Evolutionary conservation across 495 filamentous ascomycete genomes (phyloP).

Genomic region (Trichoderma gamsii): DNA sequence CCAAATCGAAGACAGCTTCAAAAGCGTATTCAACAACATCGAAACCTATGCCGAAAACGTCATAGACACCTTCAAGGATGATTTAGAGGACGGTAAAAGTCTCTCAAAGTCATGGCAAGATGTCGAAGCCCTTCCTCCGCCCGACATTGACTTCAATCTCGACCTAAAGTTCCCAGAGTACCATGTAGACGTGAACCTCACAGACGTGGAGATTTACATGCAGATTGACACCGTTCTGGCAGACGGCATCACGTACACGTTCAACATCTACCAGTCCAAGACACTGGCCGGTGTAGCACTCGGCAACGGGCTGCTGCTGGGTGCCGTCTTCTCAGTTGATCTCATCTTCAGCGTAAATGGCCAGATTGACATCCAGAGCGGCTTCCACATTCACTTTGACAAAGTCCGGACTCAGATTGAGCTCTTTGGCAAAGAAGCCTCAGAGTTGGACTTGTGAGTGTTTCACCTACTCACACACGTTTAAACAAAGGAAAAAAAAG

Average conservation of each 20-base stretch:
- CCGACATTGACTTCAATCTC: constrained; percentile 32
- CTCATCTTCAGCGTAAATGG: not conserved
- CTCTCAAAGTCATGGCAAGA: not conserved
- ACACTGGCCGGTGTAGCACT: constrained; percentile 37
- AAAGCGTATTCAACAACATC: constrained; percentile 9
- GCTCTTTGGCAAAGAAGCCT: constrained; percentile 41
- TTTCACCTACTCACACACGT: not conserved
- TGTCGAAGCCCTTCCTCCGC: constrained; percentile 29
- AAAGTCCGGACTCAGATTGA: constrained; percentile 37
- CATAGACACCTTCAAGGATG: constrained; percentile 24
- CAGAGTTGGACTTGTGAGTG: constrained; percentile 41
- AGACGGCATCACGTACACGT: constrained; percentile 38
- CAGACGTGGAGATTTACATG: constrained; percentile 45
- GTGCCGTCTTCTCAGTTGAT: constrained; percentile 4
- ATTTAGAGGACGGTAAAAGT: constrained; percentile 23
- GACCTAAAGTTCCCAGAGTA: constrained; percentile 38
- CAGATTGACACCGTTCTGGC: constrained; percentile 40
- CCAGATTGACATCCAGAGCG: constrained; percentile 40
- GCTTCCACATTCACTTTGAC: constrained; percentile 48
- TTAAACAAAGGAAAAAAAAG: not conserved
- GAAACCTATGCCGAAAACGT: constrained; percentile 26
- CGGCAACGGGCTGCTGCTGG: constrained; percentile 27
- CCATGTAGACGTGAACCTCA: constrained; percentile 34
- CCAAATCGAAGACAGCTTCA: constrained; percentile 27
- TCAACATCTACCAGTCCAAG: constrained; percentile 44